Evolutionary conservation across 495 filamentous ascomycete species (phyloP).

Genomic region (Xylaria nigripes): DNA sequence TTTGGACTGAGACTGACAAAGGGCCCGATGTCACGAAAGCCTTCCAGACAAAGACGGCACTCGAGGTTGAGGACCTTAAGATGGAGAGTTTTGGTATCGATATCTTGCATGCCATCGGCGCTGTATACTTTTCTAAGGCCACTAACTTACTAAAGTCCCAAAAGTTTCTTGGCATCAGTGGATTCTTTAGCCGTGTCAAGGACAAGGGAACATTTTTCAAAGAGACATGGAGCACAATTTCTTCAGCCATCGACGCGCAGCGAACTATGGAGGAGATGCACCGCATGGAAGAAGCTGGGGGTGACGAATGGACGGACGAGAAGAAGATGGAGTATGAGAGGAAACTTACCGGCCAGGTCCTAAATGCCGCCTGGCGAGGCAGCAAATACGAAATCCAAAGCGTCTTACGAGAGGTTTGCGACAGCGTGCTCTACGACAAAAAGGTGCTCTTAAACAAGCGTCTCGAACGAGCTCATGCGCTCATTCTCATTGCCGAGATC

Average conservation of each 20-base stretch:
- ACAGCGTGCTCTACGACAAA: conserved; percentile 63
- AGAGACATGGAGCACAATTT: conserved; percentile 97
- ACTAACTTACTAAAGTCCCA: conserved; percentile 85
- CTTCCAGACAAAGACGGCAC: conserved; percentile 86
- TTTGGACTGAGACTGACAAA: conserved; percentile 98
- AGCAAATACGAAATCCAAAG: conserved; percentile 98
- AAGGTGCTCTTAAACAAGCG: conserved; percentile 73
- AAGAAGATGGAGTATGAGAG: conserved; percentile 94
- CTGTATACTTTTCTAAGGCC: conserved; percentile 80
- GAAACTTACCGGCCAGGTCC: conserved; percentile 91
- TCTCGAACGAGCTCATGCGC: conserved; percentile 79
- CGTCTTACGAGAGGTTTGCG: conserved; percentile 83
- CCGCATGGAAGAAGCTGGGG: conserved; percentile 86
- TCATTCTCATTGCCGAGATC: conserved; percentile 81
- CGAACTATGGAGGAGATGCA: conserved; percentile 99
- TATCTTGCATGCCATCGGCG: conserved; percentile 90
- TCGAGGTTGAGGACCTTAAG: conserved; percentile 96
- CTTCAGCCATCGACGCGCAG: conserved; percentile 94
- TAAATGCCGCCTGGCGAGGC: conserved; percentile 95
- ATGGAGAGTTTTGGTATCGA: conserved; percentile 98
- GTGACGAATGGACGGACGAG: conserved; percentile 98
- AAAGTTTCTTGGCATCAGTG: conserved; percentile 91
- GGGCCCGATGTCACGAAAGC: conserved; percentile 71
- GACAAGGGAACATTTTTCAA: conserved; percentile 95
- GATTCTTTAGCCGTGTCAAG: conserved; percentile 88